Evolutionary conservation across 805 yeast species (phyloP).

Genomic region (Nakazawaea molendinolei): DNA sequence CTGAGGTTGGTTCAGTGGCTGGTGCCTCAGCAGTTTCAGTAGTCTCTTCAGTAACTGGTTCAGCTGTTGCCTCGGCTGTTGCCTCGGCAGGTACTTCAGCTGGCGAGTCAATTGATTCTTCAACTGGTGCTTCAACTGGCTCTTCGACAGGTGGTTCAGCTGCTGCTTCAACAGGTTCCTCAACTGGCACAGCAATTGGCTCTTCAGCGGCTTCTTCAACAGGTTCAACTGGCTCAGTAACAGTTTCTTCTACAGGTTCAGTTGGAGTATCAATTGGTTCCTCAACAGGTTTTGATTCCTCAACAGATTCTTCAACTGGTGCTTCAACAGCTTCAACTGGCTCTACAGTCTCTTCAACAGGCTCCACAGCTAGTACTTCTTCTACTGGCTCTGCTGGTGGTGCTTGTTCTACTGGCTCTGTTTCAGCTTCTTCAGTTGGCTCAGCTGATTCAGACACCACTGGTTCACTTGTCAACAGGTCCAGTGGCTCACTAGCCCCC

Average conservation of each 20-base stretch:
- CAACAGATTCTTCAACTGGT: not conserved
- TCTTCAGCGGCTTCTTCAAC: constrained; percentile 8
- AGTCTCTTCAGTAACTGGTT: constrained; percentile 3
- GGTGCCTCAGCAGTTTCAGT: constrained; percentile 3
- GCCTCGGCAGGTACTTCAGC: constrained; percentile 15
- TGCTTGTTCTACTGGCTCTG: constrained; percentile 12
- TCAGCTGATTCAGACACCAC: constrained; percentile 1
- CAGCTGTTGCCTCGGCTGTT: constrained; percentile 11
- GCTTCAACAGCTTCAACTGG: constrained; percentile 6
- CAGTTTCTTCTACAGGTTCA: constrained; percentile 1
- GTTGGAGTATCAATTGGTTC: constrained; percentile 2
- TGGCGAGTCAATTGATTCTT: constrained; percentile 15
- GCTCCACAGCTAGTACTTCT: constrained; percentile 6
- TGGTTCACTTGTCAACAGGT: constrained; percentile 4
- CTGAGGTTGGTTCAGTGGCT: too few species aligned
- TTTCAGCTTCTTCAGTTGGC: constrained; percentile 7
- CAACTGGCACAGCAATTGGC: constrained; percentile 14
- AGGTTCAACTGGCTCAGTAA: not conserved
- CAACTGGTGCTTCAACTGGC: constrained; percentile 14
- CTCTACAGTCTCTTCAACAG: constrained; percentile 7
- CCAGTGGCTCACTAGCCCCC: constrained; percentile 5
- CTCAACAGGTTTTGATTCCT: too few species aligned
- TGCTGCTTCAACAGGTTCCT: constrained; percentile 16
- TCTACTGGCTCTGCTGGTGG: constrained; percentile 17
- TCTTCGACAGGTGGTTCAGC: constrained; percentile 14